Evolutionary conservation across 2,329 filamentous ascomycete genomes (phyloP), one percentile per base, ranked within the genome.

Genomic region (Cytospora piceae): DNA sequence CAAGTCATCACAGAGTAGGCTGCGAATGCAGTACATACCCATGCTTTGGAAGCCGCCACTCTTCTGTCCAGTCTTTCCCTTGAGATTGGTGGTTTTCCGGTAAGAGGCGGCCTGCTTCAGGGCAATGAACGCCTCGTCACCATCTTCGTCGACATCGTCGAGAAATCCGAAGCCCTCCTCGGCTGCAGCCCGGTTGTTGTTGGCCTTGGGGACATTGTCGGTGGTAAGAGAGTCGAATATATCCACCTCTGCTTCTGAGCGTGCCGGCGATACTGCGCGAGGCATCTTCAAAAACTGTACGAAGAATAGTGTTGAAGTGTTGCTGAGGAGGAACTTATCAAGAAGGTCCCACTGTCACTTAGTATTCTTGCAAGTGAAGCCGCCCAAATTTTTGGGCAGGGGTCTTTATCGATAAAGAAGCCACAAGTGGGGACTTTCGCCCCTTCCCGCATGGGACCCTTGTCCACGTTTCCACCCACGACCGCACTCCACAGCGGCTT

Each of bases 31-130:
- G 59, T n/a, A 32, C 79, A 66, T 78, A 89, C 87, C 91, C 94
- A 99, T 97, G 56, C 92, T 90, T 77, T 99, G 95, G 75, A 99
- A 99, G 61, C 94, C 95, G n/a, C 62, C 57, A 73, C 94, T 92
- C 78, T 98, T 99, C 82, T 97, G 97, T 37, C 92, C 91, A 3
- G 89, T 90, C 69, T 91, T 91, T 24, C 92, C 92, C 77, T 94
- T 95, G 9, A 95, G 72, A 74, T 94, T 95, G 12, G 90, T 85
- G 0, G 87, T 82, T 75, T 97, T 98, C 68, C 94, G 84, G 75
- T 97, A 97, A 5, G 91, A 92, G 20, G 93, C 92, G 4, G 92
- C 90, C 76, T 97, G 93, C 72, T 91, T 87, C 46, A 92, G 86
- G 12, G 94, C 93, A 77, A 99, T 99, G 74, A 97, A 98, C 0